These are phyloP conservation scores for Cytospora schulzeri DNA, from an alignment of 2,329 filamentous ascomycete species.

Conservation along the genomic window DNA sequence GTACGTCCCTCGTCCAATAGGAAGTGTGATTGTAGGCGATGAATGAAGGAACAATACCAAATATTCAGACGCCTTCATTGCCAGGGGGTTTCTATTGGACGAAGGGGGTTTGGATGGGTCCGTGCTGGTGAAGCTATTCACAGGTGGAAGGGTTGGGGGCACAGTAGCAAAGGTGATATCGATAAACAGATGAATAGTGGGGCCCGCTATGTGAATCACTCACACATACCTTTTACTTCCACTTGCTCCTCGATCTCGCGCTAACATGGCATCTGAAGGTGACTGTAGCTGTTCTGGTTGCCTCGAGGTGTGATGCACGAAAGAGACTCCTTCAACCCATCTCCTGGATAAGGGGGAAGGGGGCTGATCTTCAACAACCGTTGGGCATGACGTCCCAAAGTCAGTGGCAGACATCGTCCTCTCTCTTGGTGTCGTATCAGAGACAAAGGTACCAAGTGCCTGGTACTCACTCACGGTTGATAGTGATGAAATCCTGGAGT, in stretches of 20 bases:
- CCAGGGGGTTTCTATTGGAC: background rate
- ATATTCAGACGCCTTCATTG: background rate
- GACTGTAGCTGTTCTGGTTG: conserved; percentile 18
- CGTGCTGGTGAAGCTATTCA: conserved; percentile 13
- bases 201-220: background rate
- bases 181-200: background rate
- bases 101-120: background rate
- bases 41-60: conserved; percentile 10
- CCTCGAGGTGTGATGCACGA: conserved; percentile 25
- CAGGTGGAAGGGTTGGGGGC: background rate
- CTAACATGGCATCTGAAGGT: conserved; percentile 25
- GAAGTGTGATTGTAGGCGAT: background rate
- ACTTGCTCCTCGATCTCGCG: conserved; percentile 12
- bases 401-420: conserved; percentile 36
- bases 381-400: conserved; percentile 26
- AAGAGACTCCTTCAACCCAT: conserved; percentile 20
- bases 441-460: conserved; percentile 37
- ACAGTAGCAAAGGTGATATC: conserved; percentile 7
- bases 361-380: conserved; percentile 29
- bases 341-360: conserved; percentile 32
- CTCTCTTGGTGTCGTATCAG: conserved; percentile 44
- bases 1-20: background rate
- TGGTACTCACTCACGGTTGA: conserved; percentile 52
- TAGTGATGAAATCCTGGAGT: conserved; percentile 57
- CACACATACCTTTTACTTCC: conserved; percentile 26